Percentiles rank a stretch among this genome's conserved stretches.
Evolutionary conservation across 352 stramenopile species (phyloP).

Genomic region (Phytopythium chamaehyphon): DNA sequence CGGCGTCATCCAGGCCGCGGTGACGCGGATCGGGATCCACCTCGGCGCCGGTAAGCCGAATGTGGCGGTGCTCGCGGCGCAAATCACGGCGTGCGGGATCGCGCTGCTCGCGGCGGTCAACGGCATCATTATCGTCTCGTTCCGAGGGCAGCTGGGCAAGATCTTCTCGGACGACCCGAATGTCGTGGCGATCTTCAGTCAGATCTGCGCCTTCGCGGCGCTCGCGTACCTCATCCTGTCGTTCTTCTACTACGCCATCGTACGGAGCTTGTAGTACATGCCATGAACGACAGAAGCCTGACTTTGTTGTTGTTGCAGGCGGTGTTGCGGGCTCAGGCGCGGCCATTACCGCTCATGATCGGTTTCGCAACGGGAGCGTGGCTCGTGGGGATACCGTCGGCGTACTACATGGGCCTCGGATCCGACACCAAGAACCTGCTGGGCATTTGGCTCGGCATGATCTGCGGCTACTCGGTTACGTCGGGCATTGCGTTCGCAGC

Average conservation of each 20-base stretch:
- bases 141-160: conserved; percentile 35
- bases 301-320: conserved; percentile 24
- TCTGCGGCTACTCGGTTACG: conserved; percentile 70
- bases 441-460: conserved; percentile 67
- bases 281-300: too few species aligned
- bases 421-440: conserved; percentile 31
- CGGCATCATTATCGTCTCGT: conserved; percentile 39
- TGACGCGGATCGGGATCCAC: conserved; percentile 62
- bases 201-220: conserved; percentile 53
- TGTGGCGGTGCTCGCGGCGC: conserved; percentile 42
- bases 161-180: conserved; percentile 67
- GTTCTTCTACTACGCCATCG: conserved; percentile 84
- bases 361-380: conserved; percentile 61
- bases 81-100: conserved; percentile 50
- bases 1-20: conserved; percentile 52
- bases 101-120: conserved; percentile 40
- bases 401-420: conserved; percentile 65
- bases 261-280: conserved; percentile 19
- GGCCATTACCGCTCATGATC: conserved; percentile 46
- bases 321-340: conserved; percentile 63
- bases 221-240: conserved; percentile 63
- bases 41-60: conserved; percentile 42
- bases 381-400: conserved; percentile 63
- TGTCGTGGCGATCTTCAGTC: conserved; percentile 59
- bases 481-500: conserved; percentile 57